Base-by-base conservation (phyloP, 306 rosid species). In the Glycine tomentella region DNA sequence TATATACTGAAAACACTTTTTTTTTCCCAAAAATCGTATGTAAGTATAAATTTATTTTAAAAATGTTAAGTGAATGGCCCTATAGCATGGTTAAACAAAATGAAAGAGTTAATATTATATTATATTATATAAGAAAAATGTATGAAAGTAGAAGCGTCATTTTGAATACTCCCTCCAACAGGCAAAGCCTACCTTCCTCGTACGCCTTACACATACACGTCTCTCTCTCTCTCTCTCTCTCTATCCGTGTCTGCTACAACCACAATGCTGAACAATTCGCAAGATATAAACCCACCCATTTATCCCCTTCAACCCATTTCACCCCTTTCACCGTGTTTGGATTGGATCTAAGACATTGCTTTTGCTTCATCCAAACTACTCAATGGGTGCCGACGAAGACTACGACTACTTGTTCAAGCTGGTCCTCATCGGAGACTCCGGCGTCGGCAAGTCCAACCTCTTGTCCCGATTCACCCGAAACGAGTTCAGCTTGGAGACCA, bases 371-470 rank as follows among this genome's bases (percentile, higher is more conserved):
- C 31, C 31, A 25, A 25, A 25, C 2, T 25, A 25, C 33, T 14
- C 56, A 77, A 92, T 92, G 97, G 91, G 92, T 69, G 83, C 89
- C 6, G 97, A 92, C 3, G 97, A 92, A 20, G 92, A 92, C 50
- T 92, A 90, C 59, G 95, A 92, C 57, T 90, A 89, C 89, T 85
- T 92, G 73, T 92, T 90, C 88, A 92, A 92, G 91, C 79, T 92
- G 72, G 97, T 92, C 61, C 81, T 92, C 75, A 89, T 92, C 42
- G 97, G 97, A 36, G 97, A 92, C 82, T 92, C 97, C 3, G 95
- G 93, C 42, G 97, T 92, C 6, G 97, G 97, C 17, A 92, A 92
- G 79, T 92, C 97, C 62, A 92, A 92, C 71, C 95, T 92, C 4
- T 70, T 92, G 80, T 90, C 95, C 16, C 80, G 97, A 76, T 92